These are phyloP conservation scores for Coniferiporia sulphurascens DNA, from an alignment of 1,284 basidiomycete species.

Conservation along the genomic window DNA sequence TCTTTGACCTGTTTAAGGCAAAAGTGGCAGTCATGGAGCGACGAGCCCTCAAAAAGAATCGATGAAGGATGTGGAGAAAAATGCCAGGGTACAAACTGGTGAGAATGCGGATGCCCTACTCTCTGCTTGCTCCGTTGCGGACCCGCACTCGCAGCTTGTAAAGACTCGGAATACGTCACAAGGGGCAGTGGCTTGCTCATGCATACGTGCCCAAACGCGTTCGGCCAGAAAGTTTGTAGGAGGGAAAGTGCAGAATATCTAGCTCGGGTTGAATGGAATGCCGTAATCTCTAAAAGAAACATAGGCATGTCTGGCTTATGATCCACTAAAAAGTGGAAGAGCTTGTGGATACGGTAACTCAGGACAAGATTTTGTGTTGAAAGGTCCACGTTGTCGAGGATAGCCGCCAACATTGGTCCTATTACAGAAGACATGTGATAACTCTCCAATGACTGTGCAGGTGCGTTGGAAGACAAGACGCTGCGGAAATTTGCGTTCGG, in stretches of 20 bases:
- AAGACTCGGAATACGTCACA: slow-evolving; percentile 29
- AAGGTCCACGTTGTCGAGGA: slow-evolving; percentile 52
- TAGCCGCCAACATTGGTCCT: slow-evolving; percentile 51
- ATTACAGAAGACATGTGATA: slow-evolving; percentile 59
- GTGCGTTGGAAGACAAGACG: slow-evolving; percentile 48
- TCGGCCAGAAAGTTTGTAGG: slow-evolving; percentile 61
- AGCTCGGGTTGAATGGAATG: slow-evolving; percentile 55
- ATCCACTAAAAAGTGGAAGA: slow-evolving; percentile 54
- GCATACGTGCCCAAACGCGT: slow-evolving; percentile 58
- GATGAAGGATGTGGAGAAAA: slow-evolving; percentile 36
- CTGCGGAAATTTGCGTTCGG: slow-evolving; percentile 20
- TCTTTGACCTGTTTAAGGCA: slow-evolving; percentile 49
- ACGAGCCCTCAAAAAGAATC: slow-evolving; percentile 31
- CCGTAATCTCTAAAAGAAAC: slow-evolving; percentile 66
- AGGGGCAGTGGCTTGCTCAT: slow-evolving; percentile 48
- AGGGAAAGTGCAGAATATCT: slow-evolving; percentile 51
- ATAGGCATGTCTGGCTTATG: slow-evolving; percentile 64
- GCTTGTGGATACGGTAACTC: slow-evolving; percentile 49
- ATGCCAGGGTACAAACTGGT: slow-evolving; percentile 67
- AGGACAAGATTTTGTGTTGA: slow-evolving; percentile 30
- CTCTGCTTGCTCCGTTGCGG: slow-evolving; percentile 14
- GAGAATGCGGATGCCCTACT: slow-evolving; percentile 39
- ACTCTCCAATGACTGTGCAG: slow-evolving; percentile 47
- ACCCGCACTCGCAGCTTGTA: slow-evolving; percentile 4
- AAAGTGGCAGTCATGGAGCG: slow-evolving; percentile 45